Base-by-base conservation (phyloP, 306 rosid genomes). In the Malus fusca region DNA sequence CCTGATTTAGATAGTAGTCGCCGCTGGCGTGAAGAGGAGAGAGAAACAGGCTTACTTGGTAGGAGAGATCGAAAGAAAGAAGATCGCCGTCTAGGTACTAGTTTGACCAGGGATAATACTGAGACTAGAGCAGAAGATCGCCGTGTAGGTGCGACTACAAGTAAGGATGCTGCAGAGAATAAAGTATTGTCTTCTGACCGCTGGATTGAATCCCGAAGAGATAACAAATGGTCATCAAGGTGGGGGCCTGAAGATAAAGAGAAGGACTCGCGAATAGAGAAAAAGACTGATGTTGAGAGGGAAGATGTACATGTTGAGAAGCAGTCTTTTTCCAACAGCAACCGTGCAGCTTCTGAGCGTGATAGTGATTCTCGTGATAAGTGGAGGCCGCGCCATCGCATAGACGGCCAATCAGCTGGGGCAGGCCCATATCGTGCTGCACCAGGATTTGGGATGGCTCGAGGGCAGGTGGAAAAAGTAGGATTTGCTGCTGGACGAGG, bases 161-260 rank as follows among this genome's bases (percentile, higher is more conserved):
- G 85, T 35, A 71, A 71, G 66, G 77, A 78, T 61, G 59, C 30
- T 58, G 71, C 81, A 0, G 94, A 89, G 66, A 89, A 80, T 83
- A 84, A 89, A 84, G 60, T 30, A 7, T 12, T 74, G 61, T 43
- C 77, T 44, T 74, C 77, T 74, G 77, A 74, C 28, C 77, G 77
- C 69, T 44, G 82, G 35, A 83, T 84, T 84, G 95, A 90, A 59
- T 69, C 95, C 62, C 76, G 90, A 71, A 86, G 95, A 69, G 95
- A 90, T 82, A 90, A 75, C 74, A 90, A 90, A 88, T 90, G 95
- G 95, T 84, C 95, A 62, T 88, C 95, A 72, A 88, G 95, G 82
- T 87, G 95, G 95, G 95, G 95, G 71, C 95, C 95, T 72, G 95
- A 90, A 79, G 95, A 90, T 66, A 90, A 88, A 79, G 95, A 90